Evolutionary conservation across 768 basidiomycete species (phyloP).

Genomic region (Pluteus cervinus): DNA sequence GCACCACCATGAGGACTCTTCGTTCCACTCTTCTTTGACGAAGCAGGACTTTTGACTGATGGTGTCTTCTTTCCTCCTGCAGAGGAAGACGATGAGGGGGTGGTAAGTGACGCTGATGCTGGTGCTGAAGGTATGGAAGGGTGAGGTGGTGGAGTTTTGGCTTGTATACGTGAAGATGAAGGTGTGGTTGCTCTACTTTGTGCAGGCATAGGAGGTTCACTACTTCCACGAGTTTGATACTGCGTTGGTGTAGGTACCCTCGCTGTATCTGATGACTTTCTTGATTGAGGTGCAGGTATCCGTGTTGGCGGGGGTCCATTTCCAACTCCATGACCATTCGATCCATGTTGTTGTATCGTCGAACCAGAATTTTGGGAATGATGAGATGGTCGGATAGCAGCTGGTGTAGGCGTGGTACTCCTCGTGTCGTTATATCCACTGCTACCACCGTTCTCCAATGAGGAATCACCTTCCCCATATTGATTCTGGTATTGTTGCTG

Average conservation of each 20-base stretch:
- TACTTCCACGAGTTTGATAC: constrained; percentile 24
- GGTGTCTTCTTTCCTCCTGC: constrained; percentile 12
- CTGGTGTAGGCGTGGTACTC: constrained; percentile 38
- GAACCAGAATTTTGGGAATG: constrained; percentile 23
- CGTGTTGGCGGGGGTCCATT: constrained; percentile 26
- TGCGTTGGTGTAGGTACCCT: constrained; percentile 38
- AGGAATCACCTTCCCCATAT: constrained; percentile 14
- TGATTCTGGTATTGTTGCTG: constrained; percentile 20
- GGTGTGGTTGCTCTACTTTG: constrained; percentile 21
- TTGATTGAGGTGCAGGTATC: constrained; percentile 35
- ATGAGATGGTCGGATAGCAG: constrained; percentile 23
- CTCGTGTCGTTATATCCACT: constrained; percentile 23
- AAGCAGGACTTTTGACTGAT: constrained; percentile 7
- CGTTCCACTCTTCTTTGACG: too few species aligned
- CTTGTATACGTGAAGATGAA: constrained; percentile 18
- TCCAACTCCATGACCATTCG: too few species aligned
- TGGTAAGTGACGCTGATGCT: constrained; percentile 25
- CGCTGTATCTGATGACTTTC: constrained; percentile 37
- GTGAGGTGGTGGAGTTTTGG: constrained; percentile 22
- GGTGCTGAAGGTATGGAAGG: constrained; percentile 14
- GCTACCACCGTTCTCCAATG: constrained; percentile 13
- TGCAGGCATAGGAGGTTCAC: constrained; percentile 33
- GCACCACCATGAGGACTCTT: too few species aligned
- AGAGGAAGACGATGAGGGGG: constrained; percentile 24
- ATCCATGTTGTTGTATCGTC: too few species aligned